phyloP scores from a whole-genome alignment of 2,329 filamentous ascomycete genomes.

The Alternaria conjuncta region DNA sequence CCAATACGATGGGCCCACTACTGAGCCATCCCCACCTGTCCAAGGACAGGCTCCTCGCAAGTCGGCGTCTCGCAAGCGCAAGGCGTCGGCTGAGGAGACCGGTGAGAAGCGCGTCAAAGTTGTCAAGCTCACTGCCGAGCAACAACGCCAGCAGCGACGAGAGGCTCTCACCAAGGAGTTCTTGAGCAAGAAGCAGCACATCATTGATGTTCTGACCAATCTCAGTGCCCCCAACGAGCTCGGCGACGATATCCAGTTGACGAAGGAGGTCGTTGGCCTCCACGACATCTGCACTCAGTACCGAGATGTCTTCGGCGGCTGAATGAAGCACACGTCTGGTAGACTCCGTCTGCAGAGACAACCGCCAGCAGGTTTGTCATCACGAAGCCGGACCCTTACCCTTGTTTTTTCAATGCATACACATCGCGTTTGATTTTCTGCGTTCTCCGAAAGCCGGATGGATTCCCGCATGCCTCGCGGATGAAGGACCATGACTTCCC shows the following conservation, averaged over 20 bases:
- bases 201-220: conserved; percentile 41
- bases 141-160: conserved; percentile 42
- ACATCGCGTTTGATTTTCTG: conserved; percentile 32
- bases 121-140: conserved; percentile 40
- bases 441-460: conserved; percentile 28
- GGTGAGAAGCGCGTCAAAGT: conserved; percentile 44
- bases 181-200: conserved; percentile 42
- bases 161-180: conserved; percentile 41
- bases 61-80: conserved; percentile 43
- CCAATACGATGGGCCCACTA: conserved; percentile 56
- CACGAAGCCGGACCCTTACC: conserved; percentile 24
- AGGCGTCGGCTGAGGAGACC: conserved; percentile 40
- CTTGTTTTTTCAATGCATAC: conserved; percentile 24
- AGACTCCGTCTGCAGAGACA: conserved; percentile 27
- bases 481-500: conserved; percentile 29
- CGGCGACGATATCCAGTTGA: conserved; percentile 43
- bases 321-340: conserved; percentile 29
- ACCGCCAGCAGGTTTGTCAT: conserved; percentile 39
- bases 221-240: conserved; percentile 45
- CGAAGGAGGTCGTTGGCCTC: conserved; percentile 42
- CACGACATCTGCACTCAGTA: conserved; percentile 45
- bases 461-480: conserved; percentile 32
- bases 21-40: conserved; percentile 41
- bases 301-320: conserved; percentile 41
- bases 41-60: conserved; percentile 36